These are phyloP conservation scores for Hortiboletus flavorubellus DNA, from an alignment of 768 basidiomycete genomes.

Conservation along the genomic window DNA sequence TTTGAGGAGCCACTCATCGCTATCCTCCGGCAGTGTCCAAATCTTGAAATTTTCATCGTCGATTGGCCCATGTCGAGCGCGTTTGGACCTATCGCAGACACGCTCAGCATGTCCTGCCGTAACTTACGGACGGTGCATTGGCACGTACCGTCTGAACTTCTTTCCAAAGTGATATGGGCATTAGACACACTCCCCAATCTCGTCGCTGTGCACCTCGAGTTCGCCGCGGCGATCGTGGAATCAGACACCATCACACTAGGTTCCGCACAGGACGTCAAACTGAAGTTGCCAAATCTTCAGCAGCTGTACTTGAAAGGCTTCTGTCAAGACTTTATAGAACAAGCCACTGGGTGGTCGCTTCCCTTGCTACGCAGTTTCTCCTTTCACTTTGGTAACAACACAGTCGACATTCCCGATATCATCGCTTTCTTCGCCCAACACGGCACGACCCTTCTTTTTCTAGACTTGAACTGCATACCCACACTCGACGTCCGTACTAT, in stretches of 20 bases:
- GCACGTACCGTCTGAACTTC: constrained; percentile 50
- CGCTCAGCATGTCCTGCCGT: constrained; percentile 50
- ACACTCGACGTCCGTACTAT: constrained; percentile 54
- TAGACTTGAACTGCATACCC: constrained; percentile 62
- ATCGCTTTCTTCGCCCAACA: constrained; percentile 57
- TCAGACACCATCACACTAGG: constrained; percentile 55
- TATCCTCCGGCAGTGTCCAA: constrained; percentile 63
- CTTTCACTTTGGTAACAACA: constrained; percentile 42
- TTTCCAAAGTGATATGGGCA: constrained; percentile 71
- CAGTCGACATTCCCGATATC: constrained; percentile 54
- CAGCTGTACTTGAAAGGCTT: constrained; percentile 63
- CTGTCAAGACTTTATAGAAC: constrained; percentile 64
- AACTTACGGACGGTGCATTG: constrained; percentile 61
- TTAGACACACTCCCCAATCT: constrained; percentile 59
- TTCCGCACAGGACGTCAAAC: constrained; percentile 52
- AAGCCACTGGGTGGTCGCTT: constrained; percentile 63
- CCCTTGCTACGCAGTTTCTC: constrained; percentile 58
- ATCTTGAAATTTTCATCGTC: constrained; percentile 69
- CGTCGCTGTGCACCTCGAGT: constrained; percentile 54
- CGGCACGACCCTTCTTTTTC: constrained; percentile 54
- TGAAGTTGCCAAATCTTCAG: constrained; percentile 52
- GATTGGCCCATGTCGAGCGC: constrained; percentile 59
- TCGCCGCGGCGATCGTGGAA: constrained; percentile 32
- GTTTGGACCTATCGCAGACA: constrained; percentile 63
- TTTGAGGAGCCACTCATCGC: constrained; percentile 53